Percentiles rank a stretch among this genome's conserved stretches.
Conservation (phyloP, 176 grass and related monocot genomes). For the Cenchrus purpureus region DNA sequence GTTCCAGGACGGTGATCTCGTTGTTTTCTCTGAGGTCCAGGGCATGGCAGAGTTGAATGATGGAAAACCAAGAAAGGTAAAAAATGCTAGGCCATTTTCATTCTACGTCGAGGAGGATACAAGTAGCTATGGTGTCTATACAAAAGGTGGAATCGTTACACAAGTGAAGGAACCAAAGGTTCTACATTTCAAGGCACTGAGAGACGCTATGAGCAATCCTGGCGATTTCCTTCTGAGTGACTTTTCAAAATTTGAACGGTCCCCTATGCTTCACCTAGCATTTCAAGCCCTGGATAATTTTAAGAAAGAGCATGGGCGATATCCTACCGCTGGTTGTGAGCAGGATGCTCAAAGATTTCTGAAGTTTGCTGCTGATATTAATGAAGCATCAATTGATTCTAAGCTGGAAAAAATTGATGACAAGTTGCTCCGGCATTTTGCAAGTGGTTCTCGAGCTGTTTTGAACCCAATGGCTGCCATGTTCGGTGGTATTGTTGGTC, state of each 20-base stretch:
- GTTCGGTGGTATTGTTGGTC: constrained; percentile 89
- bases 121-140: constrained; percentile 51
- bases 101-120: constrained; percentile 73
- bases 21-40: constrained; percentile 77
- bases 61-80: constrained; percentile 70
- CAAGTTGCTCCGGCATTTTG: constrained; percentile 57
- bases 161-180: constrained; percentile 74
- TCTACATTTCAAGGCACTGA: constrained; percentile 66
- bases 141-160: constrained; percentile 70
- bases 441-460: constrained; percentile 67
- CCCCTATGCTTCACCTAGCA: constrained; percentile 66
- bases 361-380: constrained; percentile 53
- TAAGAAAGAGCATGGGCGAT: constrained; percentile 50
- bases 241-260: constrained; percentile 68
- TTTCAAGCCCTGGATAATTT: constrained; percentile 77
- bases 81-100: constrained; percentile 61
- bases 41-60: constrained; percentile 78
- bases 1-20: constrained; percentile 76
- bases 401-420: constrained; percentile 51
- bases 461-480: constrained; percentile 84
- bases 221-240: constrained; percentile 73
- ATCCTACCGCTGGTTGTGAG: constrained; percentile 55
- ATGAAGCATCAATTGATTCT: constrained; percentile 41
- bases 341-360: constrained; percentile 65
- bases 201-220: constrained; percentile 70